Evolutionary conservation across 495 filamentous ascomycete species (phyloP), one percentile per base, ranked within the genome.

Genomic region (Aspergillus haitiensis): DNA sequence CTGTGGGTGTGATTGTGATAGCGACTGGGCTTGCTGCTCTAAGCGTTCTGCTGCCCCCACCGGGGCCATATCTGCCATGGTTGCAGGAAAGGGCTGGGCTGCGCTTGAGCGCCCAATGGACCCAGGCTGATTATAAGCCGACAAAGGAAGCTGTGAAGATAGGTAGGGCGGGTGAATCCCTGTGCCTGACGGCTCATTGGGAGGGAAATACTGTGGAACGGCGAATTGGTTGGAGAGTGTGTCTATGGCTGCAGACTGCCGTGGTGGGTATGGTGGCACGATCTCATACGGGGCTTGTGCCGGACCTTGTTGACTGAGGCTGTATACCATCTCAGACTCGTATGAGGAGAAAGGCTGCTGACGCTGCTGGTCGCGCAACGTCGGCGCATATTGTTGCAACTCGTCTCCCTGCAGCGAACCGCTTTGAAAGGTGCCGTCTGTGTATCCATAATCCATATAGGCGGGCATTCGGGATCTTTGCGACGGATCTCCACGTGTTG

Each of bases 181-280:
- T 32, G 85, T 75, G 64, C 81, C 86, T 63, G 86, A 80, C 70
- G 86, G 80, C 67, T 92, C 89, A 69, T 81, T 81, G 58, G 84
- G 76, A 70, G 75, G 65, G 67, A 93, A 97, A 77, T 95, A 97
- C 72, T 88, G 89, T 81, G 86, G 76, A 67, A 86, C 78, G 44
- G 78, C 78, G 74, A 88, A 88, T 64, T 86, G 85, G 61, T 84
- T 83, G 58, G 87, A 79, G 70, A 94, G 81, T 69, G 91, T 86
- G 64, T 94, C 90, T 67, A 96, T 82, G 45, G 84, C 85, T 84
- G 91, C 86, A 78, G 86, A 83, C 64, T 89, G 90, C 78, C 91
- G 88, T 68, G 86, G 79, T 61, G 66, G 78, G 76, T 92, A 96
- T 73, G 88, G 89, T 76, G 89, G 83, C 73, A 86, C 84, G 63